Base-by-base conservation (phyloP, 2,329 filamentous ascomycete species). In the Aureobasidium sp. region DNA sequence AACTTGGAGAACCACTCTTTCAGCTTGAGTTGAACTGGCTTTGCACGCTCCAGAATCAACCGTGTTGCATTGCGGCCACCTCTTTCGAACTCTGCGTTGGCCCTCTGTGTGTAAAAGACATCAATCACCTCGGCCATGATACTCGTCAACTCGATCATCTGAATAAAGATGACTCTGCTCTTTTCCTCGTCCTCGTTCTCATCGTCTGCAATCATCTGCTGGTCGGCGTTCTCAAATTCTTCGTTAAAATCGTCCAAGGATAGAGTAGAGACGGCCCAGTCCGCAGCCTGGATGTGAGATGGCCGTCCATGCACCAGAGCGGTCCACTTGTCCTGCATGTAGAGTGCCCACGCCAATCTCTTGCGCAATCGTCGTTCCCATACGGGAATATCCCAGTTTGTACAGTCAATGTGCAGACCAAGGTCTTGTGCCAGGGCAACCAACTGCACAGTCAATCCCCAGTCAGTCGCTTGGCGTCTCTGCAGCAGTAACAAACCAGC, bases 241-340 rank as follows among this genome's bases (percentile, higher is more conserved):
- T 91, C 88, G 25, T 86, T 84, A 66, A 91, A 91, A 70, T 92
- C 88, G 61, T 85, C 83, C 47, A 79, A 73, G 4, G 77, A 79
- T n/a, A 90, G 80, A 7, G 78, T 70, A 61, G 80, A 79, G 6
- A 95, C 90, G 1, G 86, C 90, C 90, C 90, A 95, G 71, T 95
- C 84, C 21, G 79, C 76, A 19, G 78, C 73, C 64, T 83, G 82
- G 60, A 86, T 84, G 65, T 95, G 90, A 4, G 90, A 94, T 0
- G 90, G 91, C 11, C 90, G 85, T 10, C 90, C 90, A 68, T 95
- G 89, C 25, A 94, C 86, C 21, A 95, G 78, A 1, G 90, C 86
- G 17, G 88, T 89, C 91, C 91, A 95, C 72, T 89, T 95, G 74
- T 96, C 92, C 74, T 96, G 90, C 87, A 95, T 93, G 71, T 94